Base-by-base conservation (phyloP, 768 basidiomycete genomes). In the Cantharellus cinnabarinus region DNA sequence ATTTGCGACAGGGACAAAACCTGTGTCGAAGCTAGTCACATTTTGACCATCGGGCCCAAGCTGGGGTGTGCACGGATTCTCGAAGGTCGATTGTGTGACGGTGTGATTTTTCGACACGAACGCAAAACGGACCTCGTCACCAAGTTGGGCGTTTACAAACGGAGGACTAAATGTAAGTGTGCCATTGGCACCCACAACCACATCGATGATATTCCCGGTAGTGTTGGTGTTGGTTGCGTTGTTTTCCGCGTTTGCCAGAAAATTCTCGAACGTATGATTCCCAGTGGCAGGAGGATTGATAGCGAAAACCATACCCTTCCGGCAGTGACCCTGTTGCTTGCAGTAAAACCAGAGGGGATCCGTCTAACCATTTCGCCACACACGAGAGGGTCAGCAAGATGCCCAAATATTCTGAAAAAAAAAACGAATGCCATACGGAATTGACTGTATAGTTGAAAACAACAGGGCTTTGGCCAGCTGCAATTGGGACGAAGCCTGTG, bases 341-440 rank as follows among this genome's bases (percentile, higher is more conserved):
- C 80, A 82, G 68, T 73, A 81, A 4, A 78, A 39, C 62, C 79
- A 82, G 59, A 77, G 68, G 2, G 80, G 77, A 59, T 74, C 68
- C 2, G 65, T 70, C 1, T 56, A 29, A 29, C 20, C 20, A 29
- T 29, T 29, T 29, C 1, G 0, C 20, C 20, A 29, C 0, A 29
- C 20, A 48, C 3, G 62, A 41, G 2, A 81, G 71, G 2, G 64
- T 68, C 53, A 76, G 69, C 57, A 73, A 65, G 0, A 77, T 77
- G 3, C 70, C 67, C 5, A 72, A 75, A 67, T 79, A 80, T 10
- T 48, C 44, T 48, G 44, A 48, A 10, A 48, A 48, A 48, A 29
- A 29, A 29, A 29, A 29, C 20, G 20, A 29, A 35, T 15, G 41
- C 35, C 35, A 50, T 37, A 41, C 42, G 51, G 5, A 3, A 29